Percentiles rank a stretch among this genome's conserved stretches.
These are phyloP conservation scores for Bipolaris sorokiniana DNA, from an alignment of 2,329 filamentous ascomycete species.

Conservation along the genomic window DNA sequence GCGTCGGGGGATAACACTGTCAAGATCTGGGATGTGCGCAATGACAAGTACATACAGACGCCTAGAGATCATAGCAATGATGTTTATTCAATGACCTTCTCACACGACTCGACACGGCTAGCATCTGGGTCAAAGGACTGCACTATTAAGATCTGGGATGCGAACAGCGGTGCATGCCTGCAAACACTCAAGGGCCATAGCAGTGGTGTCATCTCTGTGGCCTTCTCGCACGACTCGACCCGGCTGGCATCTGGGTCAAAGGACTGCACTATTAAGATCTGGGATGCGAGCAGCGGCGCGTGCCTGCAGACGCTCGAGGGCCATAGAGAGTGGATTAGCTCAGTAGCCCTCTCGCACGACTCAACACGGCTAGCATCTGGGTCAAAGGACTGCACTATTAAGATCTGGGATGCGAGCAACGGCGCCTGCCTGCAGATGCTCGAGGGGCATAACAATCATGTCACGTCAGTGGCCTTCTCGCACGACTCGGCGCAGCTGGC, in stretches of 20 bases:
- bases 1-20: slow-evolving; percentile 5
- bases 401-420: background rate
- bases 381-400: slow-evolving; percentile 2
- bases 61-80: slow-evolving; percentile 20
- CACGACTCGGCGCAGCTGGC: no score
- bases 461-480: background rate
- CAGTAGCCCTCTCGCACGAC: no score
- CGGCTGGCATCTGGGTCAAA: background rate
- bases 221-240: background rate
- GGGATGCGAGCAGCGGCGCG: background rate
- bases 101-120: slow-evolving; percentile 6
- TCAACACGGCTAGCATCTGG: slow-evolving; percentile 18
- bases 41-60: slow-evolving; percentile 17
- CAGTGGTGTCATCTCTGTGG: no score
- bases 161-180: background rate
- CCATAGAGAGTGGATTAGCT: background rate
- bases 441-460: background rate
- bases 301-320: background rate
- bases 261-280: background rate
- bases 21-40: background rate
- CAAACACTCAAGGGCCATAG: no score
- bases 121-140: background rate
- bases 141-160: background rate
- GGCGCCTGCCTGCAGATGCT: slow-evolving; percentile 12
- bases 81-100: slow-evolving; percentile 19